Evolutionary conservation across 2,329 filamentous ascomycete genomes (phyloP).

Genomic region (Colletotrichum eremochloae): DNA sequence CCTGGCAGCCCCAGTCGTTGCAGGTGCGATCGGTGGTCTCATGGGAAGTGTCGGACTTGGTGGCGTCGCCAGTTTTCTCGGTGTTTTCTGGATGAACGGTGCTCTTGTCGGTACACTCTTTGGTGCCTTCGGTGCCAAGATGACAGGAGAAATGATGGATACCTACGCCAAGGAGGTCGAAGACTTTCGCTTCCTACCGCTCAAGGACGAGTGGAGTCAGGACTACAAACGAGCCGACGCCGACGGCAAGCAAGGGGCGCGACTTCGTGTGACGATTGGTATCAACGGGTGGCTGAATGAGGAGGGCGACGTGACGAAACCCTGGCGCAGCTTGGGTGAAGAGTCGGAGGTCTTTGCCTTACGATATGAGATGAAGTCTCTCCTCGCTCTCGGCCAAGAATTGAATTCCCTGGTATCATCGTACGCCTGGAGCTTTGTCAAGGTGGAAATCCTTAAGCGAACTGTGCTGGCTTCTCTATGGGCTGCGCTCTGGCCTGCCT

Average conservation of each 20-base stretch:
- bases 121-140: slow-evolving; percentile 87
- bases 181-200: slow-evolving; percentile 83
- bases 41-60: slow-evolving; percentile 89
- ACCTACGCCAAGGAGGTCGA: slow-evolving; percentile 89
- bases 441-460: slow-evolving; percentile 79
- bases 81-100: slow-evolving; percentile 86
- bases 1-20: slow-evolving; percentile 88
- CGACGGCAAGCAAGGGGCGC: slow-evolving; percentile 54
- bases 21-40: slow-evolving; percentile 85
- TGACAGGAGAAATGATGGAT: slow-evolving; percentile 87
- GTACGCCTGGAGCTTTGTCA: slow-evolving; percentile 81
- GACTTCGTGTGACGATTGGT: slow-evolving; percentile 85
- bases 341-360: slow-evolving; percentile 87
- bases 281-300: slow-evolving; percentile 88
- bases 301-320: slow-evolving; percentile 80
- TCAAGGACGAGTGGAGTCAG: slow-evolving; percentile 63
- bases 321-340: slow-evolving; percentile 81
- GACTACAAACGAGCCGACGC: slow-evolving; percentile 46
- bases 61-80: slow-evolving; percentile 87
- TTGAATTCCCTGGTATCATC: slow-evolving; percentile 79
- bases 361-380: slow-evolving; percentile 83
- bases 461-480: slow-evolving; percentile 78
- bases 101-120: slow-evolving; percentile 90
- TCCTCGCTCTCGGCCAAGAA: slow-evolving; percentile 81
- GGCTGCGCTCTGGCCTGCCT: slow-evolving; percentile 78